Evolutionary conservation across 148 eudicot genomes (phyloP), one percentile per base, ranked within the genome.

Genomic region (Heliosperma pusillum): DNA sequence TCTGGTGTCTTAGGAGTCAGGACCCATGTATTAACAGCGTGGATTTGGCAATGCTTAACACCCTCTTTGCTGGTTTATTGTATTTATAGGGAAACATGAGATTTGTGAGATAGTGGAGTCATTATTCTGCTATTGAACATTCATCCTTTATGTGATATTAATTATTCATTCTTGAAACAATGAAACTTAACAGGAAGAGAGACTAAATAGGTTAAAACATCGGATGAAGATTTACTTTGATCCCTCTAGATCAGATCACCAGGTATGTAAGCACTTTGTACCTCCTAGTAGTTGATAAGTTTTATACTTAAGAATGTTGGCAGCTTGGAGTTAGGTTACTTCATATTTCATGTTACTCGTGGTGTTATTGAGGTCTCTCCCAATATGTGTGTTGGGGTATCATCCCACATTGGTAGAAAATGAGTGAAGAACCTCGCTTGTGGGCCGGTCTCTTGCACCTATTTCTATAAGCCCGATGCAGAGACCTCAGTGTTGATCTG

Each of bases 141-240:
- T 44, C 60, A 17, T 55, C 58, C 30, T 66, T 2, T 59, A 44
- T 45, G 29, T 68, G 24, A 17, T 74, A 45, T 55, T n/a, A 69
- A 24, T 71, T 57, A 60, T 70, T 53, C 30, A 27, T 13, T 77
- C 25, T 75, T n/a, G n/a, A n/a, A n/a, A n/a, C n/a, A 40, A 2
- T 67, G 45, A 63, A 81, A 69, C 45, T 45, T 71, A 33, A 75
- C 90, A 92, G 97, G 90, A 87, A 80, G 91, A 88, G 73, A 87
- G 90, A 83, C 79, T 92, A 19, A 76, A 74, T 64, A 88, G 91
- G 90, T 61, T 92, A 76, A 89, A 85, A 83, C 87, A 87, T 73
- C 85, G 96, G 58, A 86, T 86, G 82, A 89, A 87, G 79, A 83
- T 86, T 61, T 65, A 81, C 73, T 92, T 88, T 67, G 96, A 92